Base-by-base conservation (phyloP, 495 filamentous ascomycete species). In the Chaetomium cochliodes region DNA sequence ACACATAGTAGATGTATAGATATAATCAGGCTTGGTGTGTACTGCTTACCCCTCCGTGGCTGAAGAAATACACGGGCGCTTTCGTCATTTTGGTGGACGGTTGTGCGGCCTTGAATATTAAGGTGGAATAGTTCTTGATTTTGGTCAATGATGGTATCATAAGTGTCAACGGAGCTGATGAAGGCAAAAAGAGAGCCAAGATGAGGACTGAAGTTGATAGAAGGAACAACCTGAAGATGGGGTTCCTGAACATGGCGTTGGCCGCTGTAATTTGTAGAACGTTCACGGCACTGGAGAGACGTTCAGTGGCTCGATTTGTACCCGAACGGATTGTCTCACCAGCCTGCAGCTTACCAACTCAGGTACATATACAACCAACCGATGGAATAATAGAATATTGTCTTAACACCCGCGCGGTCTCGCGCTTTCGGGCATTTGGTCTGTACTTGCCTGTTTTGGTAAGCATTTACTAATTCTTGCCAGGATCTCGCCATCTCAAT, bases 1-100 rank as follows among this genome's bases (percentile, higher is more conserved):
- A 3, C 26, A 60, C 28, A 37, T 33, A 33, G n/a, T n/a, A 33
- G 30, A 37, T 37, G 5, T 37, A 37, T 37, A 37, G 28, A 30
- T 30, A 30, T 30, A 37, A 37, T 37, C 58, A 30, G 28, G 42
- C 46, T n/a, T 3, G 59, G 15, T 42, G 39, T n/a, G 28, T 30
- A 30, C 6, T 30, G 28, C 88, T 75, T 77, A 90, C 88, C 55
- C 88, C 89, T 52, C 89, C 90, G 82, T 92, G 89, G 67, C 87
- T 87, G 44, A 94, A 75, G 69, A 93, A 93, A 69, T 93, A 94
- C 50, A 92, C 81, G 0, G 91, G 91, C 9, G 87, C 41, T 52
- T 54, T 65, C 58, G 70, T 51, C 72, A 73, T 76, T 30, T 57
- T 74, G 62, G 58, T 56, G 11, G 44, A 61, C 51, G 58, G 64